These are phyloP conservation scores for Candida parachauliodes DNA, from an alignment of 805 yeast species.

Conservation along the genomic window DNA sequence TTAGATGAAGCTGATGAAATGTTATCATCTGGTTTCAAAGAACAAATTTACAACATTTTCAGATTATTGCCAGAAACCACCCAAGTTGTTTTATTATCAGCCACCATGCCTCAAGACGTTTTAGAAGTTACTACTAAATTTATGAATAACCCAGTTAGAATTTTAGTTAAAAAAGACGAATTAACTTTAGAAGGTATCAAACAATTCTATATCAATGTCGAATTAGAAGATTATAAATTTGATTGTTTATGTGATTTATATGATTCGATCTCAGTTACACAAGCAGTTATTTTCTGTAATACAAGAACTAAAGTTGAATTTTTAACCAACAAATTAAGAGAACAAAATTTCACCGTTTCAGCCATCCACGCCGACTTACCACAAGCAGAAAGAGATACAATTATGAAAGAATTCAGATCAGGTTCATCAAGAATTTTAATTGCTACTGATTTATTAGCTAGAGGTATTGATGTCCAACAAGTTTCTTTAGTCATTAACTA, in stretches of 20 bases:
- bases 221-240: conserved; percentile 90
- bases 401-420: conserved; percentile 94
- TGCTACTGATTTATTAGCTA: conserved; percentile 92
- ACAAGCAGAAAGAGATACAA: conserved; percentile 86
- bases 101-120: conserved; percentile 92
- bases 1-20: conserved; percentile 98
- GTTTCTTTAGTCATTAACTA: conserved; percentile 92
- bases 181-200: conserved; percentile 92
- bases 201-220: conserved; percentile 88
- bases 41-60: conserved; percentile 93
- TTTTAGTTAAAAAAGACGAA: conserved; percentile 93
- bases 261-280: conserved; percentile 93
- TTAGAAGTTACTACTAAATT: conserved; percentile 87
- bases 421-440: conserved; percentile 92
- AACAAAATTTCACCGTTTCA: conserved; percentile 84
- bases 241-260: conserved; percentile 93
- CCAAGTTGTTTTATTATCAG: conserved; percentile 93
- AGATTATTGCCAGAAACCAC: conserved; percentile 80
- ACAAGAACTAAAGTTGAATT: conserved; percentile 92
- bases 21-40: conserved; percentile 89
- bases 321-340: conserved; percentile 70
- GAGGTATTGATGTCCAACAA: conserved; percentile 98
- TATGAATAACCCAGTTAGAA: conserved; percentile 92
- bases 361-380: conserved; percentile 96
- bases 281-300: conserved; percentile 97